Evolutionary conservation across 2,329 filamentous ascomycete species (phyloP), one percentile per base, ranked within the genome.

Genomic region (Fusarium subtropicale): DNA sequence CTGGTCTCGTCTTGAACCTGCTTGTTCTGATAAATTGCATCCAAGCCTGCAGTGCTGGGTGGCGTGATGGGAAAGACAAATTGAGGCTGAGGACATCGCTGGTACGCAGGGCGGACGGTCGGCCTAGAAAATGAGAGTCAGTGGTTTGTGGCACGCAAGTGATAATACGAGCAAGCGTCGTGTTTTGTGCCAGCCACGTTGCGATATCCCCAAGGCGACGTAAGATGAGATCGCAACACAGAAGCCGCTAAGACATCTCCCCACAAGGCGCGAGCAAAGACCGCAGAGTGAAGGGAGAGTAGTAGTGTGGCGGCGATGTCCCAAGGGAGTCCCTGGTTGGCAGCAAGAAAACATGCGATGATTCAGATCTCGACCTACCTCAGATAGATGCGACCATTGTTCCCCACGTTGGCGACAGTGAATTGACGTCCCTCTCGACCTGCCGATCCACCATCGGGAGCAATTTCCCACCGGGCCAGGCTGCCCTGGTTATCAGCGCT

Each of bases 341-440:
- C 56, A 57, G 20, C 53, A 44, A 44, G 48, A 48, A 54, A 64
- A 34, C 51, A 60, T 34, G 36, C 36, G 48, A 54, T 54, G 33
- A 44, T 33, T 51, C 44, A 64, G 30, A 36, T 41, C 50, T 34
- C 52, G 38, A 65, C 60, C 55, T 88, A 94, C 91, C 91, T 92
- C 71, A 95, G 78, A 79, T 93, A 95, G 79, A 95, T 92, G 76
- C 90, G 89, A 39, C 92, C 92, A 79, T 94, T 93, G 76, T 93
- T 92, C 26, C 92, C 92, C 63, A 95, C 92, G 78, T 94, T 94
- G 52, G 90, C 89, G 56, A 95, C 92, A 3, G 91, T 90, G 77
- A 95, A 94, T 74, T 92, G 89, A 56, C 90, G 87, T 50, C 89
- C 90, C 76, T 90, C 88, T 63, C 90, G 85, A 34, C 87, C 86